Evolutionary conservation across 495 filamentous ascomycete genomes (phyloP).

Genomic region (Penicillium lagena): DNA sequence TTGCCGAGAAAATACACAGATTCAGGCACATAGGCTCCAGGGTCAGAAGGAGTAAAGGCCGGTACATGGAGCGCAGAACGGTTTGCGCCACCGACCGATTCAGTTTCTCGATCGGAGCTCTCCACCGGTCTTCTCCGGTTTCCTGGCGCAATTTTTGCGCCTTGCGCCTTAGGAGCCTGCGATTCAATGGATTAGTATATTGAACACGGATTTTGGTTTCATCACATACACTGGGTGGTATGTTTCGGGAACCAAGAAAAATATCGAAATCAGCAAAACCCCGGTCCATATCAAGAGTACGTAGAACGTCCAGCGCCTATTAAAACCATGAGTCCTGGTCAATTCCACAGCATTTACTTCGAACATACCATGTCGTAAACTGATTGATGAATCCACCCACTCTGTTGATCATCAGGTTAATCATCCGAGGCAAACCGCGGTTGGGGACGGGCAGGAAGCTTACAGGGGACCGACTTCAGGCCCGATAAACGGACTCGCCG

Average conservation of each 20-base stretch:
- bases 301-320: slow-evolving; percentile 83
- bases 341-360: not conserved
- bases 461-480: slow-evolving; percentile 42
- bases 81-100: slow-evolving; percentile 65
- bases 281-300: slow-evolving; percentile 77
- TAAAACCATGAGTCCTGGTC: slow-evolving; percentile 4
- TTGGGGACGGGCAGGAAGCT: slow-evolving; percentile 14
- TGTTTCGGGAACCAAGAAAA: slow-evolving; percentile 81
- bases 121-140: slow-evolving; percentile 70
- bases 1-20: slow-evolving; percentile 78
- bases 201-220: no score
- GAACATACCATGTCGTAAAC: slow-evolving; percentile 59
- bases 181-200: no score
- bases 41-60: slow-evolving; percentile 76
- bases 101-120: slow-evolving; percentile 75
- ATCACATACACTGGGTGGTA: slow-evolving; percentile 62
- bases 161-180: slow-evolving; percentile 59
- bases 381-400: slow-evolving; percentile 72
- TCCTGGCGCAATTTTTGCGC: slow-evolving; percentile 64
- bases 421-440: not conserved
- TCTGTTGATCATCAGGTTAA: slow-evolving; percentile 6
- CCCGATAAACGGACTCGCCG: slow-evolving; percentile 68
- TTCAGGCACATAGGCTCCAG: slow-evolving; percentile 84
- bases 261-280: slow-evolving; percentile 52
- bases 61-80: slow-evolving; percentile 61